Evolutionary conservation across 768 basidiomycete genomes (phyloP), one percentile per base, ranked within the genome.

Genomic region (Rhodosporidiobolus sp.): DNA sequence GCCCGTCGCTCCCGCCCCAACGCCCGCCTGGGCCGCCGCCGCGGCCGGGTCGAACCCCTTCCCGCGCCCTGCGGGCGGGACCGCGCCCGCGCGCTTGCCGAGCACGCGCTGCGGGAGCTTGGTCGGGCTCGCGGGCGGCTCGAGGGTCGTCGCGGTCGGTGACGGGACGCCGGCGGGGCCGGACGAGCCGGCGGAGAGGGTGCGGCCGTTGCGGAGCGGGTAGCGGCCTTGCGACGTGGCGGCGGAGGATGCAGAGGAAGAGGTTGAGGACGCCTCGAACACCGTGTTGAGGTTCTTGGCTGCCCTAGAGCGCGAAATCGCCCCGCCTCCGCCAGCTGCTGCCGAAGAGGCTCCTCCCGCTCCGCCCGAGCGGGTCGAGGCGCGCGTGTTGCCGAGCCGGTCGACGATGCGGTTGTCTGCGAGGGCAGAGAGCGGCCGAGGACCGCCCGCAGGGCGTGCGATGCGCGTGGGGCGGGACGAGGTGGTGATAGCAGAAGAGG

Each of bases 221-320:
- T 71, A 71, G 11, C 74, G 66, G 32, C 50, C 35, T 45, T 66
- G 70, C 2, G 45, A 35, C 6, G 38, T 30, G 26, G 34, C 60
- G 3, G 35, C 34, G 0, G 46, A 24, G 2, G 48, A 14, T 1
- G 46, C 24, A 17, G 46, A 46, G 28, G 35, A 20, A 7, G 30
- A 34, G 8, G 43, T 35, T 10, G n/a, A 32, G 11, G 65, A 24
- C 19, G 68, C 24, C 59, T 75, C 74, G 35, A 75, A 68, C 1
- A 75, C 69, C 2, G 62, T 70, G 28, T 57, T 60, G 52, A 75
- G 69, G 67, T 75, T 63, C 60, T 75, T 74, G 16, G 69, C 73
- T 0, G 56, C 73, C 30, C 55, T 32, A 3, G 54, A 54, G 19
- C 69, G 62, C 16, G 62, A 66, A 6, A 72, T 53, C 1, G 38